Base-by-base conservation (phyloP, 2,329 filamentous ascomycete species). In the Cryphonectria naterciae region DNA sequence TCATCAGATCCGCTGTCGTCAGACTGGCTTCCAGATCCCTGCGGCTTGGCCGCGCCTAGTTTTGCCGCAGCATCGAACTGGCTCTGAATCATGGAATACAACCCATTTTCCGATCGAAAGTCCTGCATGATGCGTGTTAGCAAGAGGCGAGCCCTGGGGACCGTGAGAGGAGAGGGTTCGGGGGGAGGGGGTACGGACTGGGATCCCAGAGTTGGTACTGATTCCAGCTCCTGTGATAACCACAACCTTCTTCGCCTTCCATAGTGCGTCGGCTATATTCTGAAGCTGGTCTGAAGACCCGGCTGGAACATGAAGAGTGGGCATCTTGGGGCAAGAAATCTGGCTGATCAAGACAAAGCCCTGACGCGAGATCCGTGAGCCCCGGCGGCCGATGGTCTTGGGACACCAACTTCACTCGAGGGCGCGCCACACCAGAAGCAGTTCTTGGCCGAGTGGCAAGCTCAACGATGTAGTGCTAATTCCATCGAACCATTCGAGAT, bases 121-220 rank as follows among this genome's bases (percentile, higher is more conserved):
- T 93, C 91, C 90, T 92, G 73, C 4, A 32, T 19, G 39, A 2
- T 52, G 37, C 46, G 43, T 46, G 72, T 77, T 73, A 78, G 73
- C 75, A 66, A 71, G 46, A 46, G 65, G 66, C 22, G 8, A 60
- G 10, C 52, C 46, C n/a, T 28, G 46, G 7, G n/a, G 8, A 54
- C 39, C 39, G 11, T 7, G 46, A 25, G 35, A 49, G 46, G 35
- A 4, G 25, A n/a, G 5, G 35, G 32, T 32, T 32, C 4, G 1
- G 25, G n/a, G 11, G 56, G 15, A 10, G 37, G 11, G 13, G 58
- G 17, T 11, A 78, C 86, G 77, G 83, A 93, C 91, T 66, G 91
- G 91, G 77, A 93, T 93, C 69, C 91, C 91, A 73, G 90, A 92
- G 78, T 92, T 93, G 66, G 91, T 93, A 77, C 90, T 92, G 77